Percentiles rank a stretch among this genome's conserved stretches.
Evolutionary conservation across 306 rosid species (phyloP).

Genomic region (Malus asiatica): DNA sequence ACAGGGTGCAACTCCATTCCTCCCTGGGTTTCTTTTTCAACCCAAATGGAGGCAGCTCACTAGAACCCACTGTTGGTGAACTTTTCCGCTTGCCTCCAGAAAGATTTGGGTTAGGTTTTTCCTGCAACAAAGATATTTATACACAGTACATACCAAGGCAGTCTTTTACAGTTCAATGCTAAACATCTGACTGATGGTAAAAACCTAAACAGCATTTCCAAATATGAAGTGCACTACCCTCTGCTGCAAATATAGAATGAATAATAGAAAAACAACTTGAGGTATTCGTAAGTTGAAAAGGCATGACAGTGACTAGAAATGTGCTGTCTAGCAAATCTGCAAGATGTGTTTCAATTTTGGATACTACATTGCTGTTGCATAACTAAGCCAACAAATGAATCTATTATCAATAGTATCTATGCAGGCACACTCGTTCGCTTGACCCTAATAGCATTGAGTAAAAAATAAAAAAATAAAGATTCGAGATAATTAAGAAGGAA

Average conservation of each 20-base stretch:
- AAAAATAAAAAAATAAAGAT: background rate
- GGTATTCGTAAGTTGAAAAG: background rate
- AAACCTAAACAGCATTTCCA: conserved; percentile 6
- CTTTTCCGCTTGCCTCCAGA: conserved; percentile 36
- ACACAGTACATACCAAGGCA: conserved; percentile 6
- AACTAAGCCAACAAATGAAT: background rate
- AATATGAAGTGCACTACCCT: no score
- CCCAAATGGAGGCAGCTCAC: conserved; percentile 11
- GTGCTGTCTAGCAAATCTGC: background rate
- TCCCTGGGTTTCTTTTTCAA: conserved; percentile 37
- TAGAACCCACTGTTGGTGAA: background rate
- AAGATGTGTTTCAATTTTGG: background rate
- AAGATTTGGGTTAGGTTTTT: conserved; percentile 33
- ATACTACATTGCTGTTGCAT: background rate
- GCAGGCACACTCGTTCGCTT: no score
- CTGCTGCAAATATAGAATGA: no score
- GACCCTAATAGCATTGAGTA: no score
- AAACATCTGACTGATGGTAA: conserved; percentile 2
- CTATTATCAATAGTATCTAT: no score
- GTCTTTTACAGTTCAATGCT: background rate
- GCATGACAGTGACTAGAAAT: background rate
- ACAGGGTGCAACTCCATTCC: conserved; percentile 55
- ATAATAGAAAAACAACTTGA: background rate
- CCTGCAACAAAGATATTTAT: conserved; percentile 39
- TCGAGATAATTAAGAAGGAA: background rate